These are phyloP conservation scores for Hordeum marinum DNA, from an alignment of 176 grass and related monocot species.

Conservation along the genomic window DNA sequence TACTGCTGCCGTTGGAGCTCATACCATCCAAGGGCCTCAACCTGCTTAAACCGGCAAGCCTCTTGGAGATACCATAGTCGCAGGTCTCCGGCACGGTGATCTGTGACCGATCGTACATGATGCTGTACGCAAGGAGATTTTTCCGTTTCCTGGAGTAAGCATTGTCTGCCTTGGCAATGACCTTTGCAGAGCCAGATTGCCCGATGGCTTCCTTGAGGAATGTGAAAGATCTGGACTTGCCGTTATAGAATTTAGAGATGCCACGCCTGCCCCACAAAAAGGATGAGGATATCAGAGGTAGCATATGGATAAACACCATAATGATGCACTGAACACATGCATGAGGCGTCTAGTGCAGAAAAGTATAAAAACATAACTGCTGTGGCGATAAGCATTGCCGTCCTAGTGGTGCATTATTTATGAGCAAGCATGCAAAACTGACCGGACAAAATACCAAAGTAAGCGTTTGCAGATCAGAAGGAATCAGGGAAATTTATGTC, in stretches of 20 bases:
- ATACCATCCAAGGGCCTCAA: background rate
- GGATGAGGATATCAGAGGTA: background rate
- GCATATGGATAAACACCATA: background rate
- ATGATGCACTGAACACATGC: background rate
- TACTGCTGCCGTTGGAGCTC: slow-evolving; percentile 25
- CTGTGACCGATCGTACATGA: slow-evolving; percentile 28
- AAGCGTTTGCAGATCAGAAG: background rate
- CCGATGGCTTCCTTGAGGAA: slow-evolving; percentile 38
- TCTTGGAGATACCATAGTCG: slow-evolving; percentile 8
- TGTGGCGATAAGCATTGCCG: background rate
- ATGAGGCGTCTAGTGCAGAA: background rate
- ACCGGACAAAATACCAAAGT: background rate
- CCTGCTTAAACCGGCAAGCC: slow-evolving; percentile 13
- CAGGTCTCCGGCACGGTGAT: background rate
- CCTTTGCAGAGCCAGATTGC: slow-evolving; percentile 40
- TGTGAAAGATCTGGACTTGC: slow-evolving; percentile 68
- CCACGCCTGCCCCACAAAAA: slow-evolving; percentile 34
- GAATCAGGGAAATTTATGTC: background rate
- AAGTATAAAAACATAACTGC: background rate
- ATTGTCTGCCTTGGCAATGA: slow-evolving; percentile 55
- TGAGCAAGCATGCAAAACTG: background rate
- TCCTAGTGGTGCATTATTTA: background rate
- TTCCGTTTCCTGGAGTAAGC: slow-evolving; percentile 53
- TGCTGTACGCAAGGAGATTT: slow-evolving; percentile 46
- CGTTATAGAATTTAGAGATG: slow-evolving; percentile 65